A percentile compares a stretch with the other conserved stretches of the same genome.
Evolutionary conservation across 2,329 filamentous ascomycete species (phyloP).

Genomic region (Aureobasidium sp.): DNA sequence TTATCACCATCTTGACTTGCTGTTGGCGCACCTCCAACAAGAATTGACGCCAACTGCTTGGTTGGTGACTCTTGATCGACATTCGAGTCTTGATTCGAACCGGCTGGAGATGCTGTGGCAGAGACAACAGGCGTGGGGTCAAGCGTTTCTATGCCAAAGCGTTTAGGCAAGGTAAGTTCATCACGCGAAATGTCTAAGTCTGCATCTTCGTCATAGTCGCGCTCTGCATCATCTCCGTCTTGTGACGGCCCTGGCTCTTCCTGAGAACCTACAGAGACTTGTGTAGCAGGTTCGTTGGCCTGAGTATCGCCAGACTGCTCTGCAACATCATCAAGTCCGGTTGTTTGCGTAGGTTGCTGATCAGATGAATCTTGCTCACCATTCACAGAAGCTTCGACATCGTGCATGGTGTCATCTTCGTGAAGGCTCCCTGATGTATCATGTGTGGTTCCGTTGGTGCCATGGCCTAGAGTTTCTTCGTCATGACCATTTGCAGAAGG

Average conservation of each 20-base stretch:
- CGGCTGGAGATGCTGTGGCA: slow-evolving; percentile 7
- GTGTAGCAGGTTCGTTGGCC: slow-evolving; percentile 16
- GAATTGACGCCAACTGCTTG: background rate
- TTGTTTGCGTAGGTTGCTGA: slow-evolving; percentile 11
- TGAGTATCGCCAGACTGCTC: slow-evolving; percentile 16
- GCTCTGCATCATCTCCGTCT: background rate
- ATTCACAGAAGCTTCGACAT: background rate
- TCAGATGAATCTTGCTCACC: slow-evolving; percentile 17
- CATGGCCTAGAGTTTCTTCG: background rate
- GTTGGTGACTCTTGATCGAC: slow-evolving; percentile 11
- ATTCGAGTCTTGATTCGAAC: slow-evolving; percentile 1
- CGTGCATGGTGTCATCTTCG: slow-evolving; percentile 9
- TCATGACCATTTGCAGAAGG: background rate
- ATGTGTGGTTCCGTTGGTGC: background rate
- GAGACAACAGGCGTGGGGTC: slow-evolving; percentile 8
- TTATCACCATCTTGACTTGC: slow-evolving; percentile 14
- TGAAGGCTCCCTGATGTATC: background rate
- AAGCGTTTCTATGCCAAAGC: slow-evolving; percentile 3
- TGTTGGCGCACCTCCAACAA: background rate
- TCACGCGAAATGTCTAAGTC: background rate
- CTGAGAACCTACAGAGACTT: slow-evolving; percentile 16
- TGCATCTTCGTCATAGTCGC: background rate
- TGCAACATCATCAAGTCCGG: slow-evolving; percentile 14
- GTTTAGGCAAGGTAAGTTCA: background rate
- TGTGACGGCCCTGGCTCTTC: slow-evolving; percentile 22